These are phyloP conservation scores for Boletellus ananas DNA, from an alignment of 768 basidiomycete genomes.

Conservation along the genomic window DNA sequence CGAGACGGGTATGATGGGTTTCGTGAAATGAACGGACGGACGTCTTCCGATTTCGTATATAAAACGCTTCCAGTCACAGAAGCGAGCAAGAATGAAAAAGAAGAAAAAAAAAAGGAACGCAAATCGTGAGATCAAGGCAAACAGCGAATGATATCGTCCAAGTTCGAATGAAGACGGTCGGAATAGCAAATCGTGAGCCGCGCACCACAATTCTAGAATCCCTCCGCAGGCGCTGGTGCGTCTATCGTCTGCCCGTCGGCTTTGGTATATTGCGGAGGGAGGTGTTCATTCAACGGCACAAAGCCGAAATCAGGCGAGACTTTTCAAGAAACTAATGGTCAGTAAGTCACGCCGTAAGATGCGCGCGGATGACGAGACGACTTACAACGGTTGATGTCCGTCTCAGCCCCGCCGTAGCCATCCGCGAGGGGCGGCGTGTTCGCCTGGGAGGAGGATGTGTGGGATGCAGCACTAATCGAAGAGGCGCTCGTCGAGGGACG, in stretches of 20 bases:
- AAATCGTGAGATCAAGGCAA: constrained; percentile 32
- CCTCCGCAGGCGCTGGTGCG: constrained; percentile 19
- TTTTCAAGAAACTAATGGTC: constrained; percentile 41
- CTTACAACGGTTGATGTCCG: constrained; percentile 84
- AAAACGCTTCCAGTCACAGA: constrained; percentile 23
- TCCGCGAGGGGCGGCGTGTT: constrained; percentile 73
- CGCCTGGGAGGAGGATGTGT: constrained; percentile 75
- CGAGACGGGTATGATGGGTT: constrained; percentile 31
- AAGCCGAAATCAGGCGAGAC: constrained; percentile 86
- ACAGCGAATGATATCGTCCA: constrained; percentile 28
- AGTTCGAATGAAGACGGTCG: constrained; percentile 31
- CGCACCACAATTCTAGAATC: constrained; percentile 29
- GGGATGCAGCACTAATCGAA: constrained; percentile 71
- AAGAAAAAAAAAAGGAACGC: constrained; percentile 27
- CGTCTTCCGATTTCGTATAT: constrained; percentile 35
- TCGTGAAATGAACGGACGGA: constrained; percentile 34
- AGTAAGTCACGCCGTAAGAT: constrained; percentile 43
- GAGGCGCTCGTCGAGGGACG: constrained; percentile 73
- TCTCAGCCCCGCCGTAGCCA: constrained; percentile 58
- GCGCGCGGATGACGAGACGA: constrained; percentile 29
- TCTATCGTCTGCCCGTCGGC: constrained; percentile 48
- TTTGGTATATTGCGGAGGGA: constrained; percentile 62
- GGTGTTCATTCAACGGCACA: constrained; percentile 77
- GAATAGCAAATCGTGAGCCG: constrained; percentile 26
- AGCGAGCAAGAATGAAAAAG: constrained; percentile 27